Evolutionary conservation across 305 asterid genomes (phyloP), one percentile per base, ranked within the genome.

Genomic region (Fraxinus albicans): DNA sequence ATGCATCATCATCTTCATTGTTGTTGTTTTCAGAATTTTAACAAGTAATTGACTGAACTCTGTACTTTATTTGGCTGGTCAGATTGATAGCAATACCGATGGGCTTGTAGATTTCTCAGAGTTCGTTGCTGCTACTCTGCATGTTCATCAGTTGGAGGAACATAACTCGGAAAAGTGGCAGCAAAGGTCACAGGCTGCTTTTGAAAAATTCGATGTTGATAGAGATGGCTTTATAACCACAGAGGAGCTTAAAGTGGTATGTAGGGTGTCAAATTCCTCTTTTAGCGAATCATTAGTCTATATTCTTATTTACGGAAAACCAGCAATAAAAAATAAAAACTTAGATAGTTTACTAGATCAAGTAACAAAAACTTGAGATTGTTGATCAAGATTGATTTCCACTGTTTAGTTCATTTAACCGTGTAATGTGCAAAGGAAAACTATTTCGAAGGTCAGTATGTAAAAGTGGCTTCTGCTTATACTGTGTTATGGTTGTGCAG

Each of bases 21-120:
- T 31, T 25, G 38, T 31, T 73, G 40, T 78, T 55, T 10, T 19
- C 19, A 27, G 72, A 42, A 44, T 38, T 50, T 17, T 29, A 5
- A 12, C 42, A 10, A 36, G 19, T 25, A 12, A 8, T 72, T 80
- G 35, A 65, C 85, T 85, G 17, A 83, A 60, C 31, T 40, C 13
- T 50, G 55, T 80, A 63, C 50, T 81, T 19, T 85, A 19, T 81
- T 72, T 80, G 50, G 69, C 53, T 77, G 82, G 60, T 89, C 98
- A 96, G 99, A 95, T 96, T 19, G 99, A 96, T 82, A 90, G 94
- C 88, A 96, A 96, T 86, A 92, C 98, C 0, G 99, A 96, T 79
- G 98, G 99, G 55, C 98, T 96, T 1, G 98, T 96, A 73, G 98
- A 96, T 87, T 96, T 96, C 92, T 50, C 97, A 1, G 99, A 96